phyloP scores from a whole-genome alignment of 768 basidiomycete genomes.

The Lentinula detonsa region DNA sequence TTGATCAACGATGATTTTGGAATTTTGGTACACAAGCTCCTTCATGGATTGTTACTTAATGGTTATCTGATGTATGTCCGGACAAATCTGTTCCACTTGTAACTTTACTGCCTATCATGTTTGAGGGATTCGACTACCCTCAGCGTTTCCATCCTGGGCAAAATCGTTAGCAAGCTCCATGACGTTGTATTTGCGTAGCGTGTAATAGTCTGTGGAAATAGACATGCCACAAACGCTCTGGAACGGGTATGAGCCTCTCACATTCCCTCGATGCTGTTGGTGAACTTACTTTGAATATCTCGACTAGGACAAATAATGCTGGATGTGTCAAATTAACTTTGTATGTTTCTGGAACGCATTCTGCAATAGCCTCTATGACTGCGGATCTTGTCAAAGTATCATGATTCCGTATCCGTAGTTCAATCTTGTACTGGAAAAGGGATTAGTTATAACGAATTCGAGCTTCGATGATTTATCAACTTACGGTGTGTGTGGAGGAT shows the following conservation, averaged over 20 bases:
- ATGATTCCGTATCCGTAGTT: constrained; percentile 71
- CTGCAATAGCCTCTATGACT: constrained; percentile 64
- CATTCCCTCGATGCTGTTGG: neutral
- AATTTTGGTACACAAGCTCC: neutral
- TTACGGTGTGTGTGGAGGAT: constrained; percentile 39
- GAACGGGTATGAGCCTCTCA: neutral
- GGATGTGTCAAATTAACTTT: constrained; percentile 64
- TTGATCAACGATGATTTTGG: neutral
- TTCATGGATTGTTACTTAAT: no score
- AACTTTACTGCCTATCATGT: neutral
- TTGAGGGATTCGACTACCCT: neutral
- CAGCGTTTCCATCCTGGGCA: constrained; percentile 10
- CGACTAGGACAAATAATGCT: constrained; percentile 69
- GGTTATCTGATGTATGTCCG: no score
- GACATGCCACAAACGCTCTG: constrained; percentile 76
- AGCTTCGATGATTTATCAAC: constrained; percentile 8
- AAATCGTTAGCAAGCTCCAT: constrained; percentile 59
- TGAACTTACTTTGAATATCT: constrained; percentile 70
- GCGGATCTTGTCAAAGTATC: constrained; percentile 53
- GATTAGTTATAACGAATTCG: neutral
- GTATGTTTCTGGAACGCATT: constrained; percentile 63
- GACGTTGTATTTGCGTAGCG: constrained; percentile 72
- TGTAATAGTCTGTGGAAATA: constrained; percentile 67
- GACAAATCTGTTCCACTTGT: no score
- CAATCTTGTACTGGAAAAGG: constrained; percentile 67